These are phyloP conservation scores for Hypoxylon sp. DNA, from an alignment of 2,329 filamentous ascomycete species.

Conservation along the genomic window DNA sequence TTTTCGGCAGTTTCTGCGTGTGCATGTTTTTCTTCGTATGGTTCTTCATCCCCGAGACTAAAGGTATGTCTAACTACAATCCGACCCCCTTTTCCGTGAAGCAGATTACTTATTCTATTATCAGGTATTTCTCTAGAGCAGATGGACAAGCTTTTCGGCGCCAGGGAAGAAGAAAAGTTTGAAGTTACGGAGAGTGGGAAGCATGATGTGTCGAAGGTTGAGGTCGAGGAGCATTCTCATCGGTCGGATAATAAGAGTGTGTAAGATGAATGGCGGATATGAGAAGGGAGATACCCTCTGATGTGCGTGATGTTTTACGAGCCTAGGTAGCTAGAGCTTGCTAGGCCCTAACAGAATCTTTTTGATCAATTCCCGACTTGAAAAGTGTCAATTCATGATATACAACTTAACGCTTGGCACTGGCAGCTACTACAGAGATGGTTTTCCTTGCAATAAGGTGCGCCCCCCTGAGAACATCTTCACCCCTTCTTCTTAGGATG, in stretches of 20 bases:
- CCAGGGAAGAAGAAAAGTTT: conserved; percentile 37
- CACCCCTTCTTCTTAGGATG: no score
- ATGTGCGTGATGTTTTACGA: background rate
- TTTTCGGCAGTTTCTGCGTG: conserved; percentile 74
- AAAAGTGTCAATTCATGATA: background rate
- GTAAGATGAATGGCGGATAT: conserved; percentile 15
- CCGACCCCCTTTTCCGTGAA: background rate
- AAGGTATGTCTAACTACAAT: conserved; percentile 47
- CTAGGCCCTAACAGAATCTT: conserved; percentile 1
- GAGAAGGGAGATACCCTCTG: conserved; percentile 24
- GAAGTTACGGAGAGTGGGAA: conserved; percentile 39
- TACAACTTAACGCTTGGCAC: no score
- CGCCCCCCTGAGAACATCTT: no score
- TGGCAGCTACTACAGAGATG: background rate
- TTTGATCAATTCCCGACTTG: background rate
- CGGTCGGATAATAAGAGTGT: conserved; percentile 37
- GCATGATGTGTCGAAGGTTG: conserved; percentile 41
- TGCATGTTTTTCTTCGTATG: conserved; percentile 73
- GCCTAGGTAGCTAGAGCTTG: conserved; percentile 1
- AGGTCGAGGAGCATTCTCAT: conserved; percentile 44
- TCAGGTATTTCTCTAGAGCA: conserved; percentile 72
- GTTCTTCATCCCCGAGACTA: conserved; percentile 66
- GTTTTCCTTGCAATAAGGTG: background rate
- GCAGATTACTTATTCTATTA: conserved; percentile 5
- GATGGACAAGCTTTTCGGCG: conserved; percentile 72